A percentile compares a stretch with the other conserved stretches of the same genome.
These are phyloP conservation scores for Lojkania enalia DNA, from an alignment of 2,329 filamentous ascomycete genomes.

Conservation along the genomic window DNA sequence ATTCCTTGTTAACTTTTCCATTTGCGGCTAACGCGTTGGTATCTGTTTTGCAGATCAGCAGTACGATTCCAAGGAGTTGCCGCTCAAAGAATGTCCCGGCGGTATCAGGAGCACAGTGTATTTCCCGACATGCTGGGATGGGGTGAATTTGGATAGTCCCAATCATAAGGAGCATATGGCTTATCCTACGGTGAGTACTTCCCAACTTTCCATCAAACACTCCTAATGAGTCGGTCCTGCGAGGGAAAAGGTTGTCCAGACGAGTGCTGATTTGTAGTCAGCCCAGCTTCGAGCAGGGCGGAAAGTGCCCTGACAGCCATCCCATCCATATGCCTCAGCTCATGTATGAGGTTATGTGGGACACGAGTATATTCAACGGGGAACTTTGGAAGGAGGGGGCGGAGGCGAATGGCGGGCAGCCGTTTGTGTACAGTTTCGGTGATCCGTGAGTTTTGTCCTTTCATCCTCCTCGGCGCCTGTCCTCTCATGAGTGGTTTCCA, in stretches of 20 bases:
- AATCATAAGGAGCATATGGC: conserved; percentile 65
- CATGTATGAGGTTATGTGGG: conserved; percentile 13
- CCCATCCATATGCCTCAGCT: conserved; percentile 16
- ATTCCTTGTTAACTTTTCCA: no score
- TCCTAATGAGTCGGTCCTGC: neutral
- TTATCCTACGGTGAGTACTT: conserved; percentile 41
- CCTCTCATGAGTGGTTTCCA: neutral
- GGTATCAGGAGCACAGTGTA: conserved; percentile 36
- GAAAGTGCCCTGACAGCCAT: conserved; percentile 11
- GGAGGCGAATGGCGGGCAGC: conserved; percentile 10
- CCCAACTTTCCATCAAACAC: neutral
- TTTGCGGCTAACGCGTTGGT: no score
- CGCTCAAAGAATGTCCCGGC: conserved; percentile 43
- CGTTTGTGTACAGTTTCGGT: conserved; percentile 23
- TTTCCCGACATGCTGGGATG: conserved; percentile 38
- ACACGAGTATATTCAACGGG: conserved; percentile 15
- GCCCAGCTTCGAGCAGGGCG: conserved; percentile 13
- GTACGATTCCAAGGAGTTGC: neutral
- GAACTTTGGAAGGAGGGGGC: conserved; percentile 2
- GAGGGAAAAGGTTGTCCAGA: no score
- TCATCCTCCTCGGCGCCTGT: neutral
- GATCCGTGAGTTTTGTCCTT: conserved; percentile 8
- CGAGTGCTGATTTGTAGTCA: no score
- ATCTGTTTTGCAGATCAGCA: no score
- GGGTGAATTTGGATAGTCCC: conserved; percentile 58